Evolutionary conservation across 352 stramenopile species (phyloP), one percentile per base, ranked within the genome.

Genomic region (Ophiocytium majus): DNA sequence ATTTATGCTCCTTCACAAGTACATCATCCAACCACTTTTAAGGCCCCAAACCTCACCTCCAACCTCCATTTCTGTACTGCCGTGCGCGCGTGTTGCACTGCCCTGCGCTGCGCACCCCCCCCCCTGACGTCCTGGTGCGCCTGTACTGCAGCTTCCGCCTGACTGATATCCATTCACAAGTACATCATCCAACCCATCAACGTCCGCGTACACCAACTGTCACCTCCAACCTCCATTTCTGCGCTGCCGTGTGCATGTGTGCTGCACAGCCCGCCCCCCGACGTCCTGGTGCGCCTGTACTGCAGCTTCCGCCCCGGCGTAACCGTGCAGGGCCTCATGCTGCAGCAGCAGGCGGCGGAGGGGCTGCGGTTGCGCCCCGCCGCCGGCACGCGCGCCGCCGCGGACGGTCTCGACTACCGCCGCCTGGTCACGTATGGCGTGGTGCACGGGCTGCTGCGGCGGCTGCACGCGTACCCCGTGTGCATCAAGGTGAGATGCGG

Each of bases 391-490:
- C 19, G 17, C 28, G 57, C 57, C 28, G 57, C 19, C 28, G 57
- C 57, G 19, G 57, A 66, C 57, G 28, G 35, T 31, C 75, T 81
- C 32, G 75, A 81, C 50, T 36, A 81, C 75, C 19, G 75, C 28
- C 31, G 75, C n/a, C 19, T 81, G 10, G 32, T 81, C 50, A 95
- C 93, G 0, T 97, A 96, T 71, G 93, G 93, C 0, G 88, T 96
- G 14, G 94, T 96, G 43, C 92, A 96, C 86, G 90, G 90, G 0
- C 94, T 96, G 50, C 78, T 97, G 34, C 87, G 93, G 9, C 92
- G 93, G 50, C 92, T 97, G 64, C 93, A 96, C 83, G 92, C 92
- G 28, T 96, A 95, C 63, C 93, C 93, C 0, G 91, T 96, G 10
- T 90, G 83, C 76, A 76, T 86, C 37, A 81, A 57, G 75, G 36